phyloP scores from a whole-genome alignment of 116 monocot genomes.

The Zostera marina region DNA sequence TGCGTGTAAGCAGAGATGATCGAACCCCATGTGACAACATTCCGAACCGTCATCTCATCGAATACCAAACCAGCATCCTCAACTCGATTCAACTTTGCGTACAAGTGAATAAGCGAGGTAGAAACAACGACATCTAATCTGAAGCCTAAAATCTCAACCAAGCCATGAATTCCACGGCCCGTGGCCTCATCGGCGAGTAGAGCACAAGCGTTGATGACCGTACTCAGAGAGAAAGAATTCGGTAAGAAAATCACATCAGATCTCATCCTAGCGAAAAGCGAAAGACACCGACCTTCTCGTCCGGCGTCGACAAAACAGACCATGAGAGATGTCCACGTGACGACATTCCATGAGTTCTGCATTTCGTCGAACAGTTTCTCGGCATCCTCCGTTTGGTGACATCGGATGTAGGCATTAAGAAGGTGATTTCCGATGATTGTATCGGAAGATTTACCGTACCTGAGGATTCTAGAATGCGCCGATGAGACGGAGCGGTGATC shows the following conservation, averaged over 20 bases:
- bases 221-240: slow-evolving; percentile 44
- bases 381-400: slow-evolving; percentile 7
- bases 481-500: slow-evolving; percentile 6
- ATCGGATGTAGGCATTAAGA: slow-evolving; percentile 30
- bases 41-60: slow-evolving; percentile 25
- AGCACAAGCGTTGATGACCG: slow-evolving; percentile 42
- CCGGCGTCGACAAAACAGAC: slow-evolving; percentile 19
- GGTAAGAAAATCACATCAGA: slow-evolving; percentile 4
- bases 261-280: slow-evolving; percentile 27
- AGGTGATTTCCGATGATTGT: slow-evolving; percentile 32
- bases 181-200: slow-evolving; percentile 17
- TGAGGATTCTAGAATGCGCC: slow-evolving; percentile 38
- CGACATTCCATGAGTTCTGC: slow-evolving; percentile 21
- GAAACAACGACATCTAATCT: slow-evolving; percentile 34
- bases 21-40: slow-evolving; percentile 54
- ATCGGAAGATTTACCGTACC: slow-evolving; percentile 9
- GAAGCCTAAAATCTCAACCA: slow-evolving; percentile 25
- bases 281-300: slow-evolving; percentile 8
- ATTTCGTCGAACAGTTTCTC: slow-evolving; percentile 42
- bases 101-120: slow-evolving; percentile 38
- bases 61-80: slow-evolving; percentile 35
- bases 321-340: slow-evolving; percentile 63
- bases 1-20: slow-evolving; percentile 54
- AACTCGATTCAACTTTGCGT: slow-evolving; percentile 23
- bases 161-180: slow-evolving; percentile 39